Evolutionary conservation across 768 basidiomycete species (phyloP).

Genomic region (Cyclocybe aegerita): DNA sequence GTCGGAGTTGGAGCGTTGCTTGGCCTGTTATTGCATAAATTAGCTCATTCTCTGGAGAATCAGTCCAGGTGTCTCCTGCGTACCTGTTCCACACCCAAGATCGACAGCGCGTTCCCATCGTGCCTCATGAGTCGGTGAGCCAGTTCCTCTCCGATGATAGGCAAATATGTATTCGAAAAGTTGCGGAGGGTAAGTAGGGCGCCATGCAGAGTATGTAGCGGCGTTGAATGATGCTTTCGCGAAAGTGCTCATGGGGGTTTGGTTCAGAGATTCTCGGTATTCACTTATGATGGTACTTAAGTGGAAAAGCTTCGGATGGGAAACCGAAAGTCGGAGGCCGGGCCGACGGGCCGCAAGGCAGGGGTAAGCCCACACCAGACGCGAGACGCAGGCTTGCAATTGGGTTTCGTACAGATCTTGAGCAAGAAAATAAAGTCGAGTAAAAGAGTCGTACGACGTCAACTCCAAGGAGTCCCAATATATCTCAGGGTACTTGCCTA

Average conservation of each 20-base stretch:
- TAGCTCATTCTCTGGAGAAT: not conserved
- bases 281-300: not conserved
- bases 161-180: constrained; percentile 63
- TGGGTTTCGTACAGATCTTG: too few species aligned
- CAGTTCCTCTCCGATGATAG: constrained; percentile 43
- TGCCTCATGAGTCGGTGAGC: constrained; percentile 11
- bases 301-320: too few species aligned
- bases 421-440: too few species aligned
- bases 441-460: too few species aligned
- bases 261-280: not conserved
- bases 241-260: constrained; percentile 67
- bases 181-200: constrained; percentile 71
- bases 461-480: too few species aligned
- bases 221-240: constrained; percentile 71
- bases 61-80: not conserved
- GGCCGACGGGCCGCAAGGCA: too few species aligned
- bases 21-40: constrained; percentile 47
- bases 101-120: constrained; percentile 66
- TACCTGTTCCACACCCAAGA: constrained; percentile 85
- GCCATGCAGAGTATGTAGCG: constrained; percentile 59
- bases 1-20: constrained; percentile 55
- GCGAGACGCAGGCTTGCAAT: too few species aligned
- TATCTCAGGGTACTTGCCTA: too few species aligned
- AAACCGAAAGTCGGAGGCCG: too few species aligned
- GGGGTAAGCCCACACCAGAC: too few species aligned